phyloP scores from a whole-genome alignment of 495 filamentous ascomycete species.

The Aspergillus mulundensis region DNA sequence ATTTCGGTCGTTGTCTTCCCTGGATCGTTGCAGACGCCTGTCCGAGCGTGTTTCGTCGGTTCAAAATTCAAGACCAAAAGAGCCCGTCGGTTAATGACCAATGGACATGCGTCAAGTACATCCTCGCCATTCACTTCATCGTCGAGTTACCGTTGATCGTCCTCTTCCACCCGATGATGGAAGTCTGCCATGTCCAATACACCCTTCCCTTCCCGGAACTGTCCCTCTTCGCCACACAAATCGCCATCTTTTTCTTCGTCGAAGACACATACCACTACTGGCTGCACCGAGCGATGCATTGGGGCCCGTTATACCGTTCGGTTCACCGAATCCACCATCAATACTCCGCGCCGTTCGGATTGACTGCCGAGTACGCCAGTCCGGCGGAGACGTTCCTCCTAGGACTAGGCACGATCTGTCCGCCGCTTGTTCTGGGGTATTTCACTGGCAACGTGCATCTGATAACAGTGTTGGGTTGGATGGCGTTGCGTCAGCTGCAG shows the following conservation, averaged over 20 bases:
- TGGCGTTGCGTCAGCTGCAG: slow-evolving; percentile 85
- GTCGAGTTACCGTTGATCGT: slow-evolving; percentile 91
- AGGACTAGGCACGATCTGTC: slow-evolving; percentile 77
- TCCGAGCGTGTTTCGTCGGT: slow-evolving; percentile 72
- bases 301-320: slow-evolving; percentile 89
- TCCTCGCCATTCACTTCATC: slow-evolving; percentile 90
- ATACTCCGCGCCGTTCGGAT: slow-evolving; percentile 93
- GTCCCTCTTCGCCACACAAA: slow-evolving; percentile 82
- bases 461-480: slow-evolving; percentile 95
- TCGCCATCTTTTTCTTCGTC: slow-evolving; percentile 88
- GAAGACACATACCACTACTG: slow-evolving; percentile 99
- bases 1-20: slow-evolving; percentile 88
- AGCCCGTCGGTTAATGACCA: slow-evolving; percentile 58
- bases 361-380: slow-evolving; percentile 95
- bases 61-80: slow-evolving; percentile 73
- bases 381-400: slow-evolving; percentile 95
- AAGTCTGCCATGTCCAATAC: slow-evolving; percentile 82
- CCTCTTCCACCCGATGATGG: slow-evolving; percentile 94
- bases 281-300: slow-evolving; percentile 89
- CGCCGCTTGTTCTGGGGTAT: slow-evolving; percentile 79
- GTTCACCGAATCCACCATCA: slow-evolving; percentile 99
- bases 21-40: slow-evolving; percentile 92
- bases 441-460: slow-evolving; percentile 85
- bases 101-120: slow-evolving; percentile 86
- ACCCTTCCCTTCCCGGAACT: slow-evolving; percentile 81